These are phyloP conservation scores for Dendrobium catenatum DNA, from an alignment of 106 monocot species.

Conservation along the genomic window DNA sequence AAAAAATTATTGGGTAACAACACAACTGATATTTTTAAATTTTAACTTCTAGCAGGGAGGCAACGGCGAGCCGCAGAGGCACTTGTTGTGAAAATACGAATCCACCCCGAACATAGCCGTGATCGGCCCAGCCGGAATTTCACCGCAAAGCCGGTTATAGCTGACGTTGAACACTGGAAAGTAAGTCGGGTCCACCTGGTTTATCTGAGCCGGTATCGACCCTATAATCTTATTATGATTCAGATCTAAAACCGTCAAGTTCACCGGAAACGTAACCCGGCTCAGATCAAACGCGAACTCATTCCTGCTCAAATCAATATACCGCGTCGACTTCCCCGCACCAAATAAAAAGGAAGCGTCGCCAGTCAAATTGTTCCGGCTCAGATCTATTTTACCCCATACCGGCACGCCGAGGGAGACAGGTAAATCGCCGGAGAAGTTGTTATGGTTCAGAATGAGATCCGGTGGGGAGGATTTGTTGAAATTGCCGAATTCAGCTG, in stretches of 20 bases:
- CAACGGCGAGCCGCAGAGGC: conserved; percentile 52
- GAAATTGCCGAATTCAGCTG: conserved; percentile 13
- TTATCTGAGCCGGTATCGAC: conserved; percentile 15
- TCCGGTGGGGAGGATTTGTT: background rate
- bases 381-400: conserved; percentile 25
- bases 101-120: conserved; percentile 18
- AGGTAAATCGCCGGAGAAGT: conserved; percentile 38
- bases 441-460: conserved; percentile 35
- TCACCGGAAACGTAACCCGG: conserved; percentile 23
- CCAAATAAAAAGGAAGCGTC: conserved; percentile 48
- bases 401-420: conserved; percentile 3
- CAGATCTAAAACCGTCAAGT: conserved; percentile 11
- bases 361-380: conserved; percentile 40
- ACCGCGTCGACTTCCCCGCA: conserved; percentile 7
- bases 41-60: conserved; percentile 6
- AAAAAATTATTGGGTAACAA: too few species aligned
- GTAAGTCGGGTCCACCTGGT: conserved; percentile 1
- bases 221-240: conserved; percentile 17
- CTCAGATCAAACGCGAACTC: conserved; percentile 42
- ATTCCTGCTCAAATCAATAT: conserved; percentile 38
- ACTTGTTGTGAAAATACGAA: conserved; percentile 34
- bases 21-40: too few species aligned
- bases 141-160: conserved; percentile 51
- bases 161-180: conserved; percentile 33
- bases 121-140: conserved; percentile 26